phyloP scores from a whole-genome alignment of 2,329 filamentous ascomycete species.

The Nemania abortiva region DNA sequence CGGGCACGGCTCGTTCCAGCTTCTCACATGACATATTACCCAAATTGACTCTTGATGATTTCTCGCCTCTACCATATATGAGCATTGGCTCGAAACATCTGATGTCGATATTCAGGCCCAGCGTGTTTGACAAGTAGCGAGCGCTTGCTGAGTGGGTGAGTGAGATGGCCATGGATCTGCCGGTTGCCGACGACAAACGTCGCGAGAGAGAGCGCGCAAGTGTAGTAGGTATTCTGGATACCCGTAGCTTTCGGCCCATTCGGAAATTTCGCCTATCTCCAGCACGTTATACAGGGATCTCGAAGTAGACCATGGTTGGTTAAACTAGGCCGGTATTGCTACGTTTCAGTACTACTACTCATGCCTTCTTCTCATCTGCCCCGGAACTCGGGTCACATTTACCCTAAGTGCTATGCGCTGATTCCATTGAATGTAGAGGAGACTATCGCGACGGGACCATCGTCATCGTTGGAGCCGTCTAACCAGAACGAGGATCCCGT shows the following conservation, averaged over 20 bases:
- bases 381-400: constrained; percentile 32
- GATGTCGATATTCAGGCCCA: constrained; percentile 5
- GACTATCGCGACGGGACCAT: constrained; percentile 14
- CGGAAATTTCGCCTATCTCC: constrained; percentile 40
- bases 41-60: constrained; percentile 32
- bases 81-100: constrained; percentile 16
- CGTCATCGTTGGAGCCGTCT: constrained; percentile 14
- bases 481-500: constrained; percentile 26
- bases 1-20: constrained; percentile 31
- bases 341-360: constrained; percentile 31
- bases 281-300: constrained; percentile 37
- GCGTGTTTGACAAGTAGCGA: constrained; percentile 5
- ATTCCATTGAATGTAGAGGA: constrained; percentile 3
- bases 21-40: constrained; percentile 42
- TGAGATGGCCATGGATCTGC: constrained; percentile 14
- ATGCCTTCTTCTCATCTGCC: constrained; percentile 16
- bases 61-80: neutral
- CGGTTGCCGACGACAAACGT: constrained; percentile 4
- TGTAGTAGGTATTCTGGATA: constrained; percentile 11
- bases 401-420: constrained; percentile 12
- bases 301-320: constrained; percentile 18
- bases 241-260: constrained; percentile 34
- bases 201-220: neutral
- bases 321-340: constrained; percentile 25
- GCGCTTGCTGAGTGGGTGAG: neutral